Evolutionary conservation across 768 basidiomycete species (phyloP).

Genomic region (Ramaria sp.): DNA sequence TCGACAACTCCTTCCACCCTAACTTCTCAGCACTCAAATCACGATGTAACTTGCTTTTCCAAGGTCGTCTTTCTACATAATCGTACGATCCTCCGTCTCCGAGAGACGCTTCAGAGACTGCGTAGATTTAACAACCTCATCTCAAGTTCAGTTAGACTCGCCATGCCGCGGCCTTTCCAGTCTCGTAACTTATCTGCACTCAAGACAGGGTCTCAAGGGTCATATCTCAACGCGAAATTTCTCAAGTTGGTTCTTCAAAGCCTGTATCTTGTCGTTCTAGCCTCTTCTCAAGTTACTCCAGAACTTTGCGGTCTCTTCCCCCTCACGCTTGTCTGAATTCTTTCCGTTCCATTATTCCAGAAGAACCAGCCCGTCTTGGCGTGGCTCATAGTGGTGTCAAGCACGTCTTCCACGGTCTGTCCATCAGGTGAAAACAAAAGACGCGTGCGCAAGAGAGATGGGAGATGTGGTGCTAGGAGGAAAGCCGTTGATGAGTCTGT

Average conservation of each 20-base stretch:
- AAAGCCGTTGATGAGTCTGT: background rate
- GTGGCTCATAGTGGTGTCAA: background rate
- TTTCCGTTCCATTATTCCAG: background rate
- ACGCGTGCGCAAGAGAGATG: background rate
- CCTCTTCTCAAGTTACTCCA: background rate
- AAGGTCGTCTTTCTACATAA: no score
- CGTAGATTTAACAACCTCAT: no score
- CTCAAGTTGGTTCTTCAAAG: background rate
- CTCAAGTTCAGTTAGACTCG: background rate
- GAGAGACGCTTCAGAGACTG: no score
- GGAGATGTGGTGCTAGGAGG: background rate
- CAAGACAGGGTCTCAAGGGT: no score
- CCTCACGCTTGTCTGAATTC: background rate
- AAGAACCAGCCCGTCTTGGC: background rate
- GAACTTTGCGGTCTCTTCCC: background rate
- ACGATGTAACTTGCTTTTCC: no score
- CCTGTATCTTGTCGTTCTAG: background rate
- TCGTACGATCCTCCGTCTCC: no score
- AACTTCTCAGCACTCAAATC: no score
- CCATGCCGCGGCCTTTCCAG: background rate
- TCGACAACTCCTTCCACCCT: background rate
- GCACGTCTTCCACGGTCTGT: background rate
- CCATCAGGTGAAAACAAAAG: background rate
- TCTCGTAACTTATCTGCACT: background rate
- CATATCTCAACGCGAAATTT: background rate